Percentiles rank a stretch among this genome's conserved stretches.
Conservation (phyloP, 805 yeast species). For the Candida pseudoglaebosa region DNA sequence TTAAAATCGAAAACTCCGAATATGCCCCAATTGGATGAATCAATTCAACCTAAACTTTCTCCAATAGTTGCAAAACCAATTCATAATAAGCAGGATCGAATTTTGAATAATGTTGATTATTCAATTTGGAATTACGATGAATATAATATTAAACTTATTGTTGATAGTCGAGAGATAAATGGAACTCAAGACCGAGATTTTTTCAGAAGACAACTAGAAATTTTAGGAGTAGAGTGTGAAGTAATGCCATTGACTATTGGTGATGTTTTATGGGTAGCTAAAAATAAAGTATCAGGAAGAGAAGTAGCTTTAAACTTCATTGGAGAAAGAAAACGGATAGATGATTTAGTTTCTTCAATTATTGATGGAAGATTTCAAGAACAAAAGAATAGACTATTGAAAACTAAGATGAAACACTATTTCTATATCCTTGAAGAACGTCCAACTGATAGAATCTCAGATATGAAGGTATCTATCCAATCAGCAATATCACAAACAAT, state of each 20-base stretch:
- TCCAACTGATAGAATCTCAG: slow-evolving; percentile 31
- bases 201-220: slow-evolving; percentile 52
- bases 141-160: slow-evolving; percentile 55
- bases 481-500: slow-evolving; percentile 74
- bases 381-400: slow-evolving; percentile 72
- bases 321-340: slow-evolving; percentile 86
- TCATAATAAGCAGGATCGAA: slow-evolving; percentile 23
- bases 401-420: slow-evolving; percentile 63
- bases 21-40: background rate
- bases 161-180: slow-evolving; percentile 82
- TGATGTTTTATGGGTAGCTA: slow-evolving; percentile 87
- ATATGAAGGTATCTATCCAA: slow-evolving; percentile 61
- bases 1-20: background rate
- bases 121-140: slow-evolving; percentile 59
- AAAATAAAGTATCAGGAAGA: slow-evolving; percentile 49
- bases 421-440: slow-evolving; percentile 81
- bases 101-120: slow-evolving; percentile 26
- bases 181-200: slow-evolving; percentile 65
- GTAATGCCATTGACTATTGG: slow-evolving; percentile 70
- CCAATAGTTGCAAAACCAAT: too few species aligned
- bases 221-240: slow-evolving; percentile 47
- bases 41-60: background rate
- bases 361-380: slow-evolving; percentile 86
- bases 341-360: slow-evolving; percentile 79
- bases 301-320: slow-evolving; percentile 75